Evolutionary conservation across 441 rosid species (phyloP), one percentile per base, ranked within the genome.

Genomic region (Arabidopsis lyrata): DNA sequence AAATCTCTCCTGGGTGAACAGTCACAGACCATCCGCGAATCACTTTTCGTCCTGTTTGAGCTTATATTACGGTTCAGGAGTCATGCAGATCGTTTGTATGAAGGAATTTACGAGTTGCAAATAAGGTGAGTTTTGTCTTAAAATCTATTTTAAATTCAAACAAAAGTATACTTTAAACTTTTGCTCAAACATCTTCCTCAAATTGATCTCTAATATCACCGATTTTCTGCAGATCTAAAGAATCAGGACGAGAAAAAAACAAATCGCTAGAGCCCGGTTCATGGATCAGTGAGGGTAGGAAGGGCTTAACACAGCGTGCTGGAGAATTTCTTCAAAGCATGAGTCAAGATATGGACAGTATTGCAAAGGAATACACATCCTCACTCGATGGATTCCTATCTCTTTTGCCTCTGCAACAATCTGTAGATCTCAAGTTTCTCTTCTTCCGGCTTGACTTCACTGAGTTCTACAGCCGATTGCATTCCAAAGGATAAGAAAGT

Each of bases 1-100:
- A 92, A 95, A 70, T 90, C 97, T 41, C 92, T 95, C 56, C 88
- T 92, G 5, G 96, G 98, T 74, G 99, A 95, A 82, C 86, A 88
- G 65, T 95, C 93, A 42, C 87, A 85, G 74, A 78, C 83, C 63
- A 93, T 95, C 73, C 83, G 78, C 78, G 83, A 86, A 81, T 92
- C 96, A 7, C 91, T 90, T 5, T 92, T 90, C 60, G 87, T 82
- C 45, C 84, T 94, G 77, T 94, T 92, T 77, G 99, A 95, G 84
- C 94, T 92, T 65, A 88, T 95, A 75, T 70, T 92, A 76, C 83
- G 78, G 70, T 95, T 92, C 80, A 91, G 88, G 76, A 90, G 97
- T 85, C 96, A 90, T 34, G 97, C 89, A 41, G 96, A 92, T 78
- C 82, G 91, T 70, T 81, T 92, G 63, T 92, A 85, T 45, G 97